A percentile compares a stretch with the other conserved stretches of the same genome.
phyloP scores from a whole-genome alignment of 2,329 filamentous ascomycete genomes.

The Tolypocladium endophyticum region DNA sequence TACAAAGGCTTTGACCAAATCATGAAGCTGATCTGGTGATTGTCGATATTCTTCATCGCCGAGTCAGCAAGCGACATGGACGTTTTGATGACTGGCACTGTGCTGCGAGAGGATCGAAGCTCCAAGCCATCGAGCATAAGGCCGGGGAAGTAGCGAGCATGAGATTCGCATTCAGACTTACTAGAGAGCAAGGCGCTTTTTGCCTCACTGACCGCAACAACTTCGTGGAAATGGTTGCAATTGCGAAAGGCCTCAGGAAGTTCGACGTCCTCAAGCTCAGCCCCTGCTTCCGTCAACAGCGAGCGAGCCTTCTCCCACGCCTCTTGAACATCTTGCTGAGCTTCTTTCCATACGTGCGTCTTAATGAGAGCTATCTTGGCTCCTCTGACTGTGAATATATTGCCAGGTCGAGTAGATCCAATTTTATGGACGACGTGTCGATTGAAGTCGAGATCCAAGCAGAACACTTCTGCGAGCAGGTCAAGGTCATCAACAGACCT shows the following conservation, averaged over 20 bases:
- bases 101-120: not conserved
- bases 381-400: slow-evolving; percentile 26
- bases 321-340: slow-evolving; percentile 29
- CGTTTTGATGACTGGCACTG: not conserved
- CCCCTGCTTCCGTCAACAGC: slow-evolving; percentile 35
- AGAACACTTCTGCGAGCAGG: slow-evolving; percentile 42
- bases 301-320: slow-evolving; percentile 29
- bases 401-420: slow-evolving; percentile 6
- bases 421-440: too few relatives aligned
- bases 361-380: slow-evolving; percentile 44
- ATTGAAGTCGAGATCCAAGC: slow-evolving; percentile 37
- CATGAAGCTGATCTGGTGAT: slow-evolving; percentile 21
- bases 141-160: fast-evolving
- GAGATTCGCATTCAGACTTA: not conserved
- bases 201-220: slow-evolving; percentile 3
- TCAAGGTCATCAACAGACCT: slow-evolving; percentile 48
- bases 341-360: slow-evolving; percentile 40
- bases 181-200: slow-evolving; percentile 7
- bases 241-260: slow-evolving; percentile 37
- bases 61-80: slow-evolving; percentile 31
- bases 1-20: slow-evolving; percentile 36
- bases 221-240: slow-evolving; percentile 35
- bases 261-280: slow-evolving; percentile 43
- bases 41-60: slow-evolving; percentile 33
- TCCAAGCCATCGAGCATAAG: not conserved